Conservation (phyloP, 2,329 filamentous ascomycete genomes). For the Colletotrichum ledebouriae region DNA sequence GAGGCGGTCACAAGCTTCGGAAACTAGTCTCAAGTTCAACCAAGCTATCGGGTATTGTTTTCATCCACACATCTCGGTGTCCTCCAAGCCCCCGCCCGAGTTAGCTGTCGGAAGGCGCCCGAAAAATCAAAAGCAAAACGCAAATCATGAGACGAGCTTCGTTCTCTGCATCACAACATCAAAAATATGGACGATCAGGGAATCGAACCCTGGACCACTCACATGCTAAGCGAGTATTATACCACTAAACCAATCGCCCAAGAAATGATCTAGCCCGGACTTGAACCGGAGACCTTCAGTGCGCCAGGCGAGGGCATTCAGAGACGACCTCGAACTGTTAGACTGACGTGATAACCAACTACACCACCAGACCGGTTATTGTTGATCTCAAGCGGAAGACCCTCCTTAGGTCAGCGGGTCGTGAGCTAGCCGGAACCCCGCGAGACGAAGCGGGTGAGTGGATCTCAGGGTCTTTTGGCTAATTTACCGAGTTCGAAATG, state of each 20-base stretch:
- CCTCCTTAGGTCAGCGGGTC: constrained; percentile 16
- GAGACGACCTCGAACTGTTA: constrained; percentile 48
- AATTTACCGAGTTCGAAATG: too few relatives aligned
- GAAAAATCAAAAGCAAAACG: not conserved
- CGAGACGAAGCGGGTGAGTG: constrained; percentile 8
- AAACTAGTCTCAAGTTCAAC: constrained; percentile 16
- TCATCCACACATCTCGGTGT: not conserved
- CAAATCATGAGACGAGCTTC: constrained; percentile 13
- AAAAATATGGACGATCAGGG: constrained; percentile 20
- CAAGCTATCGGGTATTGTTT: constrained; percentile 14
- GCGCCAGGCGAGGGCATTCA: not conserved
- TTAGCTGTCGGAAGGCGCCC: constrained; percentile 14
- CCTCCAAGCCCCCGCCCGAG: not conserved
- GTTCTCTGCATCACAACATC: not conserved
- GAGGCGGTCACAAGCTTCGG: not conserved
- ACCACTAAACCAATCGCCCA: constrained; percentile 24
- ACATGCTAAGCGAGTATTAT: constrained; percentile 36
- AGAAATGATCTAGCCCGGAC: constrained; percentile 34
- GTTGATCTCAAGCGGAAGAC: rapidly evolving
- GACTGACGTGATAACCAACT: constrained; percentile 65
- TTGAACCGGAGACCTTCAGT: constrained; percentile 41
- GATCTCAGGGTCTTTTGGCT: constrained; percentile 9
- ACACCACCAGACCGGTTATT: constrained; percentile 47
- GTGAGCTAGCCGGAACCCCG: constrained; percentile 15
- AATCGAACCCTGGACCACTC: constrained; percentile 34